Evolutionary conservation across 179 eudicot genomes (phyloP), one percentile per base, ranked within the genome.

Genomic region (Spergularia azorica): DNA sequence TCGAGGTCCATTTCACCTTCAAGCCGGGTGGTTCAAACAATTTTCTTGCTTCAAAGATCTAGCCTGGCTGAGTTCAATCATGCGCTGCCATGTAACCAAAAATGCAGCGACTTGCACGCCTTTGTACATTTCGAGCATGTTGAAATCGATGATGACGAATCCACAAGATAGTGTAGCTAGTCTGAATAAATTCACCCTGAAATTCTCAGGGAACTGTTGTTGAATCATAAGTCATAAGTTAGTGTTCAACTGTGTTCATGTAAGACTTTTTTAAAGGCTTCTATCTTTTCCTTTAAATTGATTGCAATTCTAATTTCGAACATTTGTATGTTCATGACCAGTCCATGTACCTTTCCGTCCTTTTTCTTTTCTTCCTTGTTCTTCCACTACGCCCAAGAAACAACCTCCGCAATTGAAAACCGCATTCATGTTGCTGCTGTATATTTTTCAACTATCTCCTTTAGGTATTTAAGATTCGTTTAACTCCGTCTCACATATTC

Each of bases 121-220:
- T n/a, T 32, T 70, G 75, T 70, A 77, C 70, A 26, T 73, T 39
- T 66, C 17, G 73, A 56, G 73, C 43, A 21, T 56, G 21, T 9
- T 6, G 38, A 13, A 36, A 55, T 36, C 59, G 72, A 73, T 67
- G 68, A 73, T 73, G 69, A 79, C 15, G 50, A 71, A 55, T 13
- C 20, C 13, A 32, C 12, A 48, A 38, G 16, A 46, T 26, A 26
- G 63, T 67, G 77, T 43, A 65, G 43, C 67, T 65, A 55, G 62
- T 54, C 57, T 0, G 17, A 52, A 43, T 54, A 50, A 20, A 50
- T 32, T 71, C 32, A 39, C 20, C 74, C 21, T 39, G 11, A 10
- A 38, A 6, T 56, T 56, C 2, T 14, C 48, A 43, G 5, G 26
- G 62, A 43, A 9, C 51, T 36, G 16, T 64, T 39, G 69, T 64